Evolutionary conservation across 306 rosid genomes (phyloP).

Genomic region (Trifolium fragiferum): DNA sequence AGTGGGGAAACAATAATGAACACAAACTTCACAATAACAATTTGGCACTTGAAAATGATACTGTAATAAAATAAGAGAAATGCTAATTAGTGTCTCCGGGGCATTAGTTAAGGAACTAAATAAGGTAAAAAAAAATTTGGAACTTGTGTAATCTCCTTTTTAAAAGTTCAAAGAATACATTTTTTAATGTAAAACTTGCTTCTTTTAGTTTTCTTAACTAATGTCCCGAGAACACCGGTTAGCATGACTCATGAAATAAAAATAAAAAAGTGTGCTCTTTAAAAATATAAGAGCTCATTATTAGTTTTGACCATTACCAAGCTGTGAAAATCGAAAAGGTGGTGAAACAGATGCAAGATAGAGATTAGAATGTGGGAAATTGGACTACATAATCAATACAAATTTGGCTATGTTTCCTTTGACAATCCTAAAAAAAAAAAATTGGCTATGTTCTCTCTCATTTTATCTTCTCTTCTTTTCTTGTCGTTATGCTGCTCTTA

Average conservation of each 20-base stretch:
- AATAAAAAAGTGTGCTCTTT: neutral
- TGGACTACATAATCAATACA: constrained; percentile 3
- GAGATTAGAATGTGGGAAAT: constrained; percentile 22
- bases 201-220: too few relatives aligned
- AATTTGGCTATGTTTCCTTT: neutral
- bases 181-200: too few relatives aligned
- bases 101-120: too few relatives aligned
- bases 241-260: too few relatives aligned
- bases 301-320: constrained; percentile 35
- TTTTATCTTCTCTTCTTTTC: neutral
- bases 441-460: neutral
- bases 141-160: too few relatives aligned
- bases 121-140: too few relatives aligned
- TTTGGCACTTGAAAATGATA: constrained; percentile 13
- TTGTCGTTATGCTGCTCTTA: constrained; percentile 39
- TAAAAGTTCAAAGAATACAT: too few relatives aligned
- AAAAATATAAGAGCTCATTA: constrained; percentile 39
- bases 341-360: constrained; percentile 34
- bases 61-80: constrained; percentile 4
- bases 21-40: constrained; percentile 34
- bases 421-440: too few relatives aligned
- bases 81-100: too few relatives aligned
- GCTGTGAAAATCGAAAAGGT: constrained; percentile 32
- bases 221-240: too few relatives aligned
- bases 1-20: constrained; percentile 39